phyloP scores from a whole-genome alignment of 805 yeast species.

The Torulaspora delbrueckii region DNA sequence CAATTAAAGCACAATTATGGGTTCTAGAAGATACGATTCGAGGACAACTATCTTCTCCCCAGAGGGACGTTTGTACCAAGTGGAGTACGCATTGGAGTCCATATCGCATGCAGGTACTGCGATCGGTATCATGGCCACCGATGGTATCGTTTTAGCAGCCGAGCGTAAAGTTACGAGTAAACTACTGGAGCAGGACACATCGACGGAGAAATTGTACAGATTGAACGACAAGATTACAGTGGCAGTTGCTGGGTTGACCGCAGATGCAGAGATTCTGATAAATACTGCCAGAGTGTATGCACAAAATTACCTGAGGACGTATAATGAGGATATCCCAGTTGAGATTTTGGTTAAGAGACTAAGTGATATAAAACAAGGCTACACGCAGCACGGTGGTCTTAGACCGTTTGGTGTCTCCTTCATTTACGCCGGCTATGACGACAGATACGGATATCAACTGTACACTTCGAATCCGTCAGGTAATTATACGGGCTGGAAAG shows the following conservation, averaged over 20 bases:
- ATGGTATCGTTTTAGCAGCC: conserved; percentile 92
- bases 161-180: conserved; percentile 93
- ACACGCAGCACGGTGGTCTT: conserved; percentile 97
- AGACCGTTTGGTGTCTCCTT: conserved; percentile 98
- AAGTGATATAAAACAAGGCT: conserved; percentile 94
- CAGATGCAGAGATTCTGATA: conserved; percentile 90
- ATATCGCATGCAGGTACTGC: conserved; percentile 97
- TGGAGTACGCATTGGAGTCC: conserved; percentile 95
- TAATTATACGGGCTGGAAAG: conserved; percentile 97
- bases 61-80: conserved; percentile 95
- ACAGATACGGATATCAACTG: conserved; percentile 81
- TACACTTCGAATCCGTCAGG: conserved; percentile 97
- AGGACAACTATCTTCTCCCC: conserved; percentile 99
- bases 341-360: conserved; percentile 82
- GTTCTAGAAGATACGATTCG: conserved; percentile 97
- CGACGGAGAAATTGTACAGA: conserved; percentile 87
- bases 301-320: conserved; percentile 77
- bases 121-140: conserved; percentile 82
- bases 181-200: conserved; percentile 86
- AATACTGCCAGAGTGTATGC: conserved; percentile 82
- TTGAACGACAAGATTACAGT: conserved; percentile 79
- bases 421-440: conserved; percentile 93
- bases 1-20: conserved; percentile 36
- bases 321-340: conserved; percentile 91
- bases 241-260: conserved; percentile 97